Evolutionary conservation across 768 basidiomycete species (phyloP).

Genomic region (Rubroboletus satanas): DNA sequence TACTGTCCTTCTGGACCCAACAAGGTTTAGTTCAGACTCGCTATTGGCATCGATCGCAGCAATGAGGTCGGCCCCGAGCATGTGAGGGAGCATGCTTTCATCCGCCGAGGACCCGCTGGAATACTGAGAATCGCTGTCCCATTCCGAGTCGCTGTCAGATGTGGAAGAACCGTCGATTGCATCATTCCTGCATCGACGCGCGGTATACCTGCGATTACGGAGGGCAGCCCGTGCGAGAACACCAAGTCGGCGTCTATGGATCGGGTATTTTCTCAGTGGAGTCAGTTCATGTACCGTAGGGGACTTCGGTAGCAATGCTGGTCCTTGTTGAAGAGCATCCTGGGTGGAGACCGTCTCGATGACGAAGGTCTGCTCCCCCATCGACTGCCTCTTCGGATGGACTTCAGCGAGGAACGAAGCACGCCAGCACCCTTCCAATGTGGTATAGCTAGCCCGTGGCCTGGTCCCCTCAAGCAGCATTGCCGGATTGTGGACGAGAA

Average conservation of each 20-base stretch:
- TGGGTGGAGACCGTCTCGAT: background rate
- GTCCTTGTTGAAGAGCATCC: background rate
- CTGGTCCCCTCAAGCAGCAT: background rate
- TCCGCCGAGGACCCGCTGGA: constrained; percentile 22
- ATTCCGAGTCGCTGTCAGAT: constrained; percentile 17
- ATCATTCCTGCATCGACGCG: background rate
- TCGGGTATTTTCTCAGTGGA: background rate
- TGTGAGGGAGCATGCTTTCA: constrained; percentile 21
- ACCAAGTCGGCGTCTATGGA: constrained; percentile 9
- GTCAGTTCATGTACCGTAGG: background rate
- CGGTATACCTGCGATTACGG: constrained; percentile 13
- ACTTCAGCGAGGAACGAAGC: background rate
- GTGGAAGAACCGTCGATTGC: constrained; percentile 3
- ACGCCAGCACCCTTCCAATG: background rate
- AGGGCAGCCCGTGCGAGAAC: constrained; percentile 21
- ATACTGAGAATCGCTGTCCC: constrained; percentile 16
- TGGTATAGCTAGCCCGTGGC: constrained; percentile 1
- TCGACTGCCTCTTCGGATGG: background rate
- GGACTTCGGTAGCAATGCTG: background rate
- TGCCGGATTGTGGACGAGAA: background rate
- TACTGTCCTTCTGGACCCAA: background rate
- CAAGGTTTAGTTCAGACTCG: constrained; percentile 21
- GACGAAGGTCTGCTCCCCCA: background rate
- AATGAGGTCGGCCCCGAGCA: constrained; percentile 27
- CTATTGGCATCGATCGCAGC: constrained; percentile 27